phyloP scores from a whole-genome alignment of 1,284 basidiomycete genomes.

The Ceratobasidium sp. region DNA sequence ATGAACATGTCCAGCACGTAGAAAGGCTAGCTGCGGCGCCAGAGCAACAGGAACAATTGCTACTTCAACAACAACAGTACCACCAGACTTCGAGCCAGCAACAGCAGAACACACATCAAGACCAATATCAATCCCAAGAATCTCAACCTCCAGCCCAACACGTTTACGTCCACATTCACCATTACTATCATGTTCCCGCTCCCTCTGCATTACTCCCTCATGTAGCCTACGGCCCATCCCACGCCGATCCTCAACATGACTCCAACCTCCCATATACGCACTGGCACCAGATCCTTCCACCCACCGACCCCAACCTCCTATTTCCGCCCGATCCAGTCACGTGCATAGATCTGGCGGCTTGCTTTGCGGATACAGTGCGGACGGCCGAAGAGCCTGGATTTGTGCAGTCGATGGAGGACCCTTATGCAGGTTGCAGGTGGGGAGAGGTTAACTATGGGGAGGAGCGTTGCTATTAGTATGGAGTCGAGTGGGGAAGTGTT shows the following conservation, averaged over 20 bases:
- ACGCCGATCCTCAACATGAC: conserved; percentile 39
- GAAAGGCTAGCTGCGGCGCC: no score
- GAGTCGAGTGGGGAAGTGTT: no score
- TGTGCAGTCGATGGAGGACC: conserved; percentile 10
- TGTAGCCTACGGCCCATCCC: conserved; percentile 17
- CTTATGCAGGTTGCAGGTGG: conserved; percentile 28
- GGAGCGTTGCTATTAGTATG: no score
- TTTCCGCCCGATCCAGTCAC: conserved; percentile 36
- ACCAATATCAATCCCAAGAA: not conserved
- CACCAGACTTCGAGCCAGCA: conserved; percentile 8
- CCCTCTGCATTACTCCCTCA: conserved; percentile 5
- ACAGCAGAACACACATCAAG: not conserved
- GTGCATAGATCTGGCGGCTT: conserved; percentile 34
- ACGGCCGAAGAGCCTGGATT: conserved; percentile 25
- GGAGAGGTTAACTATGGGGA: no score
- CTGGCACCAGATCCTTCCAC: conserved; percentile 37
- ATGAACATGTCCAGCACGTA: no score
- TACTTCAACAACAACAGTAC: no score
- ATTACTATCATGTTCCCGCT: not conserved
- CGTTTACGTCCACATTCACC: conserved; percentile 1
- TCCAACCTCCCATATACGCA: conserved; percentile 20
- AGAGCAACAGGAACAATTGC: no score
- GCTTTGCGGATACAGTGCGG: conserved; percentile 33
- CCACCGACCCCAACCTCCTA: conserved; percentile 26
- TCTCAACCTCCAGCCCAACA: conserved; percentile 22